Evolutionary conservation across 805 yeast species (phyloP).

Genomic region (Wickerhamiella allomyrinae): DNA sequence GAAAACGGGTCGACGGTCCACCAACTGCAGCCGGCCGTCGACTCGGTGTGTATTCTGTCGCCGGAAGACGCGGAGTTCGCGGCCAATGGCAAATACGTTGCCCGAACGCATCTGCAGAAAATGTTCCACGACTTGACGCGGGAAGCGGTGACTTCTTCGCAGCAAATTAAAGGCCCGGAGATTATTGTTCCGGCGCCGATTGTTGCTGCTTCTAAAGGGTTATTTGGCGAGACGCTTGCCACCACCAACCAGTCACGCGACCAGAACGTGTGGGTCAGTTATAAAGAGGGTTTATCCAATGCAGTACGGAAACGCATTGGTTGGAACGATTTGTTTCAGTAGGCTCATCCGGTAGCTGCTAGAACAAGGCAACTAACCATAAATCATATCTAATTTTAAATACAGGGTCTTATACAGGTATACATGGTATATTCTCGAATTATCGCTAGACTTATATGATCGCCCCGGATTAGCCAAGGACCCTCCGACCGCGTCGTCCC

Average conservation of each 20-base stretch:
- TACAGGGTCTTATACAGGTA: too few relatives aligned
- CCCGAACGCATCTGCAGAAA: constrained; percentile 7
- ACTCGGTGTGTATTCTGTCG: constrained; percentile 15
- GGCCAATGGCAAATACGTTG: constrained; percentile 5
- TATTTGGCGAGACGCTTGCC: not conserved
- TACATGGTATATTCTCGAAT: too few relatives aligned
- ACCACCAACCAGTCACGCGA: too few relatives aligned
- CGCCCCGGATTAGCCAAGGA: too few relatives aligned
- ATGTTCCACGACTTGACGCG: constrained; percentile 4
- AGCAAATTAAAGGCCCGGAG: too few relatives aligned
- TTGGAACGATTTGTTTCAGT: constrained; percentile 43
- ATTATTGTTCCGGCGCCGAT: too few relatives aligned
- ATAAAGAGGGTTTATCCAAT: constrained; percentile 80
- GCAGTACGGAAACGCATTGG: constrained; percentile 76
- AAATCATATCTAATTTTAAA: too few relatives aligned
- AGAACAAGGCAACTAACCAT: too few relatives aligned
- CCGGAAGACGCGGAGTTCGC: constrained; percentile 5
- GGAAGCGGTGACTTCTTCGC: not conserved
- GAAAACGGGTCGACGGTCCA: constrained; percentile 21
- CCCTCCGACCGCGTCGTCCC: too few relatives aligned
- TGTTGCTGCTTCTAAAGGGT: too few relatives aligned
- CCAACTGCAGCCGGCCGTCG: constrained; percentile 26
- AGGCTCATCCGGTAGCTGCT: too few relatives aligned
- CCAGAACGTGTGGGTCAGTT: constrained; percentile 61
- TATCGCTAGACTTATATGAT: too few relatives aligned